Percentiles rank a stretch among this genome's conserved stretches.
Conservation (phyloP, 148 eudicot species). For the Pouteria glomerata region DNA sequence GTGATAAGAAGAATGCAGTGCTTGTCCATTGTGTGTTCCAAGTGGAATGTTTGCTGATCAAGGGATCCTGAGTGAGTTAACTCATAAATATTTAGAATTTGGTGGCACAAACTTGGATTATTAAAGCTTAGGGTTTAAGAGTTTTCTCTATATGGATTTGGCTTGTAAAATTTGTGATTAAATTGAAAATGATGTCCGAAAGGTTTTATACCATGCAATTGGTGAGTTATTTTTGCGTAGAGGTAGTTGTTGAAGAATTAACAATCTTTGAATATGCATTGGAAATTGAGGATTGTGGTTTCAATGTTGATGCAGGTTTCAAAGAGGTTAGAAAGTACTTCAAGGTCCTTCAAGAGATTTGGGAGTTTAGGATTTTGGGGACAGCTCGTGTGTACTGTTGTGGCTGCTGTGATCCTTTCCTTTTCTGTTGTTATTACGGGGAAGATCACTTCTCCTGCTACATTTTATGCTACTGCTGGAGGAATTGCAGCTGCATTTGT, state of each 20-base stretch:
- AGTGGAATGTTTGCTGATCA: too few species aligned
- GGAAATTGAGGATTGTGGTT: not conserved
- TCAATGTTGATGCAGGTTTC: slow-evolving; percentile 46
- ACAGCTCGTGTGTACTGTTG: slow-evolving; percentile 76
- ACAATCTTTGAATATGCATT: not conserved
- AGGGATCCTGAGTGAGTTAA: too few species aligned
- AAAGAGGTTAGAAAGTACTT: slow-evolving; percentile 70
- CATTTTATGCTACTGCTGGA: slow-evolving; percentile 82
- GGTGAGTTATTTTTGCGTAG: not conserved
- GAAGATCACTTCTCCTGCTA: slow-evolving; percentile 71
- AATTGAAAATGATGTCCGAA: not conserved
- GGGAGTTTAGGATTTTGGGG: slow-evolving; percentile 92
- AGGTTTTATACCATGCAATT: not conserved
- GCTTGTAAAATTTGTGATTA: not conserved
- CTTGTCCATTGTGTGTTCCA: not conserved
- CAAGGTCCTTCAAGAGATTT: slow-evolving; percentile 82
- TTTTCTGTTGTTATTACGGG: slow-evolving; percentile 81
- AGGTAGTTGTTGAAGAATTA: not conserved
- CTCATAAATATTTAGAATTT: too few species aligned
- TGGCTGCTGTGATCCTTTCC: slow-evolving; percentile 86
- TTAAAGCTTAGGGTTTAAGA: not conserved
- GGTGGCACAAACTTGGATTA: not conserved
- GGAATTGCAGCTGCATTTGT: slow-evolving; percentile 85
- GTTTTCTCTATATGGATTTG: not conserved
- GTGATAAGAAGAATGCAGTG: not conserved